Evolutionary conservation across 2,329 filamentous ascomycete species (phyloP), one percentile per base, ranked within the genome.

Genomic region (Botrytis sinoallii): DNA sequence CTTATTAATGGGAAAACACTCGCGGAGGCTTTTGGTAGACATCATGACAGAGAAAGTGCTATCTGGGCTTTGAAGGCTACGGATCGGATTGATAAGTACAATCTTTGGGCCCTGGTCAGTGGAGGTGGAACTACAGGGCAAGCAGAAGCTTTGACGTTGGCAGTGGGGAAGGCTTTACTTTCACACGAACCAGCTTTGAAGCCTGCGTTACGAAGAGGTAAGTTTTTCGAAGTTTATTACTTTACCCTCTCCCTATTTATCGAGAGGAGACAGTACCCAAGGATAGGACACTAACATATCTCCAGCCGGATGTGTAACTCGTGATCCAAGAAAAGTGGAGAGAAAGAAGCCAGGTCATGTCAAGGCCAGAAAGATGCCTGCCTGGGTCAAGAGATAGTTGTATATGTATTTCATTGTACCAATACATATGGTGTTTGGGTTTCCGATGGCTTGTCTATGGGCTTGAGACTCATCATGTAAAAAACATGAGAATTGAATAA

Each of bases 331-430:
- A 85, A 91, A 88, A 81, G 97, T 99, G 78, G 96, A 99, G 85
- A 95, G 96, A 83, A 99, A 99, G 91, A 98, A 99, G 89, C 90
- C 94, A 73, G 97, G 96, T 79, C 93, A 94, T 81, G 84, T 97
- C 85, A 99, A 99, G 88, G 95, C 96, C 74, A 93, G 96, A 85
- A 99, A 99, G 90, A 97, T 92, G 90, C 95, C 95, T 75, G 89
- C 96, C 80, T 99, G 97, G 96, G 95, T 98, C 88, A 98, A 98
- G 90, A 80, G 81, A 80, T 82, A 81, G 77, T 75, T 38, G n/a
- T 73, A 59, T 76, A 70, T 77, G 73, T 80, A 77, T 80, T 76
- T 76, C 79, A 78, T 76, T 79, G 77, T 79, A 79, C 76, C 48
- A 66, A 67, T 71, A 66, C 60, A 71, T 71, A 57, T 71, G 29